Base-by-base conservation (phyloP, 225 moss, liverwort and hornwort genomes). In the Pseudisothecium myosuroides region DNA sequence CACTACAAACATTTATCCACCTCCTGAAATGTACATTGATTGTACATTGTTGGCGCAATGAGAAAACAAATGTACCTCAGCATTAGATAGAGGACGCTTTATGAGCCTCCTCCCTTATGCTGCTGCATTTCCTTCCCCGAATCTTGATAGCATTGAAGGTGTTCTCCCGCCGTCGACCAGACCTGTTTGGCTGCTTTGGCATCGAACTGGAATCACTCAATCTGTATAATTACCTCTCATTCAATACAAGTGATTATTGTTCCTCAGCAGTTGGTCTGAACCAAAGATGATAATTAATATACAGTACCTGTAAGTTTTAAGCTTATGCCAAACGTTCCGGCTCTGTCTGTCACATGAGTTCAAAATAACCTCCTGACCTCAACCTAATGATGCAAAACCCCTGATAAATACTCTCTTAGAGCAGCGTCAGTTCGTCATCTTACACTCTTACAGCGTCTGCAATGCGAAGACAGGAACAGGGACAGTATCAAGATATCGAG, bases 1-100 rank as follows among this genome's bases (percentile, higher is more conserved):
- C 37, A 55, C 23, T 77, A 23, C 3, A 77, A 37, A 9, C 54
- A 37, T 77, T 6, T 0, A 47, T 18, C 23, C 14, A 76, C 13
- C 3, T 76, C 52, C 1, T 37, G 0, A 24, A 77, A 24, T 54
- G 36, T 54, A 23, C 10, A 23, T 2, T 3, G 0, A 10, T 37
- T 36, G 9, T 10, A 23, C 14, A 54, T 36, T 2, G 3, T 7
- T 21, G 7, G 5, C 34, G 20, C 22, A 50, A 50, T 3, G 34
- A 50, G 21, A 34, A 22, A 76, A 13, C 20, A 50, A 76, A 34
- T 36, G 36, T 36, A 22, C 36, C 36, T 36, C 1, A 0, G 5
- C 14, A 2, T 34, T 52, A 22, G 45, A 45, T 45, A 45, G 3
- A 36, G 0, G 76, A 52, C 1, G 2, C 76, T 52, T 8, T 14